Conservation (phyloP, 441 rosid species). For the Erodium chrysanthum region DNA sequence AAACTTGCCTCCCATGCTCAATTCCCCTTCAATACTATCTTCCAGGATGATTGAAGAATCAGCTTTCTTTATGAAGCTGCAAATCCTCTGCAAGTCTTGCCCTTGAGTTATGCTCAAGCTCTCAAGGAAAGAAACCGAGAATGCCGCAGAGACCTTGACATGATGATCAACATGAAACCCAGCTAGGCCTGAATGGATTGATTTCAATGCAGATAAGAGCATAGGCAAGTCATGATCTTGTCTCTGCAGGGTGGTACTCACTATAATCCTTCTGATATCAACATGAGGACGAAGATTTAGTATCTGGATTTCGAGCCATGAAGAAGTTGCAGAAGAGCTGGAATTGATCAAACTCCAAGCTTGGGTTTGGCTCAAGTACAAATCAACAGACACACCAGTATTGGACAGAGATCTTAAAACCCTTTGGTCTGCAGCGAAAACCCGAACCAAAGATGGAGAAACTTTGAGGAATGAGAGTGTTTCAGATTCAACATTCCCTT, state of each 20-base stretch:
- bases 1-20: slow-evolving; percentile 22
- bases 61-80: slow-evolving; percentile 25
- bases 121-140: slow-evolving; percentile 33
- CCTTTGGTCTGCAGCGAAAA: neutral
- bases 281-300: slow-evolving; percentile 14
- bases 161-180: slow-evolving; percentile 12
- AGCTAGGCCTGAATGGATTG: slow-evolving; percentile 24
- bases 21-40: slow-evolving; percentile 17
- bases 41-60: slow-evolving; percentile 28
- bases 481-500: slow-evolving; percentile 4
- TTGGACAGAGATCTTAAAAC: slow-evolving; percentile 11
- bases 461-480: slow-evolving; percentile 25
- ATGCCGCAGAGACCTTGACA: slow-evolving; percentile 30
- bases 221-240: slow-evolving; percentile 18
- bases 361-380: slow-evolving; percentile 24
- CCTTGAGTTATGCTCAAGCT: slow-evolving; percentile 21
- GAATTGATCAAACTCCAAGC: slow-evolving; percentile 18
- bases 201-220: slow-evolving; percentile 29
- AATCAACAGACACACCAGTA: slow-evolving; percentile 26
- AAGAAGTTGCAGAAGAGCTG: slow-evolving; percentile 26
- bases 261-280: slow-evolving; percentile 25
- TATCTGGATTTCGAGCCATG: slow-evolving; percentile 16
- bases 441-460: slow-evolving; percentile 22
- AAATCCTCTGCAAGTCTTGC: slow-evolving; percentile 21
- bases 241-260: neutral